These are phyloP conservation scores for Hanseniaspora guilliermondii DNA, from an alignment of 805 yeast species.

Conservation along the genomic window DNA sequence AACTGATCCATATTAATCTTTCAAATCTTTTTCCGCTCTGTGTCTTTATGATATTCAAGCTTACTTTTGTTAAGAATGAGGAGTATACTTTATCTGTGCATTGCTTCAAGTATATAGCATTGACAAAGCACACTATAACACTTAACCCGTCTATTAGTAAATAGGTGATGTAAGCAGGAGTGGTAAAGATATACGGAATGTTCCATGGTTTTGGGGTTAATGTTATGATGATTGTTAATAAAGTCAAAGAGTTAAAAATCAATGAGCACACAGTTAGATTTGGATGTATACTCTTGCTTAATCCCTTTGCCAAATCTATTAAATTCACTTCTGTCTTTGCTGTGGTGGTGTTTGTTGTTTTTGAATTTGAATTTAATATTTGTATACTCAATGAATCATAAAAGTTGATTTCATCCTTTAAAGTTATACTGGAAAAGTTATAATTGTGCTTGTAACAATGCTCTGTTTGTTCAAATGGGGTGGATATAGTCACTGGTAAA, in stretches of 20 bases:
- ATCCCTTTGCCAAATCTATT: constrained; percentile 31
- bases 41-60: constrained; percentile 3
- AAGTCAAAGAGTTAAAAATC: neutral
- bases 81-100: neutral
- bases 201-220: constrained; percentile 4
- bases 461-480: constrained; percentile 17
- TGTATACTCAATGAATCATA: constrained; percentile 23
- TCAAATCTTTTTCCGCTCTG: neutral
- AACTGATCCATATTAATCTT: constrained; percentile 1
- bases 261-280: constrained; percentile 1
- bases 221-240: neutral
- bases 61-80: constrained; percentile 2
- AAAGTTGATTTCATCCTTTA: constrained; percentile 17
- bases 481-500: constrained; percentile 18
- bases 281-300: constrained; percentile 6
- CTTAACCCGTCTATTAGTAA: neutral
- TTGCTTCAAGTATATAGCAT: constrained; percentile 7
- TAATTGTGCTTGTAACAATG: constrained; percentile 24
- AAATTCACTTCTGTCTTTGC: neutral
- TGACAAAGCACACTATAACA: neutral
- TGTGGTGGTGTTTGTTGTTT: constrained; percentile 32
- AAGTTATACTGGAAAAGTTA: neutral
- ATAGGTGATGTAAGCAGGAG: neutral
- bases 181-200: neutral
- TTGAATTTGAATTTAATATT: constrained; percentile 23